These are phyloP conservation scores for Thuja plicata DNA, from an alignment of 83 land plant species.

Conservation along the genomic window DNA sequence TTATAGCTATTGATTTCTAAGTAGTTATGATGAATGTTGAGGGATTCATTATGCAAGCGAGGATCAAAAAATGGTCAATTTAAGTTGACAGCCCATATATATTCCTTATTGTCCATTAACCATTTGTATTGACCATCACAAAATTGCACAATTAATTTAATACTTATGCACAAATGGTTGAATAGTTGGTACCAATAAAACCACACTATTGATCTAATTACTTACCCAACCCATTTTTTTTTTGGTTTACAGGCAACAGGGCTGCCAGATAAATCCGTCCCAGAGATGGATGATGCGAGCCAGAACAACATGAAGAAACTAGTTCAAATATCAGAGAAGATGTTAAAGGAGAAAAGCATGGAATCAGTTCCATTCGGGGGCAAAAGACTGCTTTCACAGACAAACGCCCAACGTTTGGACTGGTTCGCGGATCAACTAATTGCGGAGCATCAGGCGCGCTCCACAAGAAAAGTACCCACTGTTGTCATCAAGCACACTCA, in stretches of 20 bases:
- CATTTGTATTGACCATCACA: too few species aligned
- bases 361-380: constrained; percentile 65
- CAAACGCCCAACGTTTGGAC: not conserved
- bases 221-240: not conserved
- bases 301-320: not conserved
- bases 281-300: constrained; percentile 3
- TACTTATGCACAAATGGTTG: too few species aligned
- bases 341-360: constrained; percentile 42
- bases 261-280: constrained; percentile 4
- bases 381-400: not conserved
- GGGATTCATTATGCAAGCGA: too few species aligned
- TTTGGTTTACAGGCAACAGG: constrained; percentile 30
- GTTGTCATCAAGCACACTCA: not conserved
- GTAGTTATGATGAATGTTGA: too few species aligned
- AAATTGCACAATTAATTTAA: too few species aligned
- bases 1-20: too few species aligned
- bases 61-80: too few species aligned
- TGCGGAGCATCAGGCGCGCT: not conserved
- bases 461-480: not conserved
- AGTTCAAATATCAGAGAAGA: constrained; percentile 13
- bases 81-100: too few species aligned
- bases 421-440: not conserved
- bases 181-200: too few species aligned
- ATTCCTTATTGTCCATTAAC: too few species aligned
- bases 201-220: too few species aligned